These are phyloP conservation scores for Podospora tetraspora DNA, from an alignment of 495 filamentous ascomycete species.

Conservation along the genomic window DNA sequence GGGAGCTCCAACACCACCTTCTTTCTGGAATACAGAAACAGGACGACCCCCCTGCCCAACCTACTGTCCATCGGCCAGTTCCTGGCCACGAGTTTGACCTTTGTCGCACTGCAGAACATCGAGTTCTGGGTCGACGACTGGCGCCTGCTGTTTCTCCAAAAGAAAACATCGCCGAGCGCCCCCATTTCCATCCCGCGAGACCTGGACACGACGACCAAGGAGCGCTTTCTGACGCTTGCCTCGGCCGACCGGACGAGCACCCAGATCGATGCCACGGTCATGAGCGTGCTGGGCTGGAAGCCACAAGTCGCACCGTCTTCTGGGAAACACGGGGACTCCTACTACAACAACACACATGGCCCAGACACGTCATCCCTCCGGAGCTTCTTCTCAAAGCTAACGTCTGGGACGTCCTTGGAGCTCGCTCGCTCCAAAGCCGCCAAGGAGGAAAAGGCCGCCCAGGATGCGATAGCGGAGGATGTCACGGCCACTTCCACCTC, in stretches of 20 bases:
- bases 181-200: conserved; percentile 70
- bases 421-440: conserved; percentile 40
- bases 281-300: conserved; percentile 83
- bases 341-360: conserved; percentile 22
- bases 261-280: conserved; percentile 88
- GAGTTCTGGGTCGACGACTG: conserved; percentile 89
- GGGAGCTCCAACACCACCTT: conserved; percentile 73
- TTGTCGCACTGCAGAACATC: conserved; percentile 80
- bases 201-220: conserved; percentile 72
- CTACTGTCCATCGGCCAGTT: conserved; percentile 85
- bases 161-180: conserved; percentile 74
- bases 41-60: conserved; percentile 75
- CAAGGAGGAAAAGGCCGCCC: conserved; percentile 48
- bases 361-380: conserved; percentile 56
- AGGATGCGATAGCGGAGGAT: conserved; percentile 59
- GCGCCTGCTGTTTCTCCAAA: conserved; percentile 67
- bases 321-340: conserved; percentile 34
- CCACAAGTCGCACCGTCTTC: conserved; percentile 42
- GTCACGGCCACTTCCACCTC: conserved; percentile 60
- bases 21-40: conserved; percentile 85
- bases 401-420: conserved; percentile 40
- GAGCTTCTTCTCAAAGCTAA: conserved; percentile 73
- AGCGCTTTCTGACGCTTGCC: conserved; percentile 76
- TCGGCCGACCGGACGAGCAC: conserved; percentile 70
- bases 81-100: conserved; percentile 89